Conservation (phyloP, 352 stramenopile genomes). For the Globisporangium nagaii region DNA sequence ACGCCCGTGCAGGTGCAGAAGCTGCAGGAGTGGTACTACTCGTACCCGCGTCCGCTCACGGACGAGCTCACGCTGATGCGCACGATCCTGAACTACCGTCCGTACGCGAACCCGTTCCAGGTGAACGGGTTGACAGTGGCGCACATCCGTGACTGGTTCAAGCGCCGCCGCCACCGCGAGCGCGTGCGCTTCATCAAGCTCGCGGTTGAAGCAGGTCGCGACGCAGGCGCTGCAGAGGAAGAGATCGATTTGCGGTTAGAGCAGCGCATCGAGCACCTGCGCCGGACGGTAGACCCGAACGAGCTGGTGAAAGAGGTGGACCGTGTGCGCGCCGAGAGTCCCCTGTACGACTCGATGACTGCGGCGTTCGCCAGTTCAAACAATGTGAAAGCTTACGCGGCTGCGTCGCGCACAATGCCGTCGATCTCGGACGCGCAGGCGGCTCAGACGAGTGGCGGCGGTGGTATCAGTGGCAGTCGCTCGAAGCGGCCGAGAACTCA, state of each 20-base stretch:
- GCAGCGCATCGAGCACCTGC: conserved; percentile 68
- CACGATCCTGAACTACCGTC: conserved; percentile 78
- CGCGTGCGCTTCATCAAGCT: conserved; percentile 74
- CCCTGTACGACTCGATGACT: conserved; percentile 60
- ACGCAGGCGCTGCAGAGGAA: conserved; percentile 58
- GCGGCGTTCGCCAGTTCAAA: conserved; percentile 52
- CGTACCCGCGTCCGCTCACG: conserved; percentile 65
- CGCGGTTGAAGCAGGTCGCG: conserved; percentile 54
- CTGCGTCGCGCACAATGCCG: conserved; percentile 45
- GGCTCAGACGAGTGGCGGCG: background rate
- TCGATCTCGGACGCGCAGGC: conserved; percentile 34
- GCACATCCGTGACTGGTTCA: conserved; percentile 84
- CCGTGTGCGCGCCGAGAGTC: conserved; percentile 55
- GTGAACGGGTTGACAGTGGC: conserved; percentile 51
- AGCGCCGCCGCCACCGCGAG: conserved; percentile 74
- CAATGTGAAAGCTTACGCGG: conserved; percentile 53
- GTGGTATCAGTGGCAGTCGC: conserved; percentile 9
- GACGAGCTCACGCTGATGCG: conserved; percentile 83
- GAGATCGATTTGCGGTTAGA: conserved; percentile 77
- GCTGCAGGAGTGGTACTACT: conserved; percentile 82
- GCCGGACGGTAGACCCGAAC: conserved; percentile 61
- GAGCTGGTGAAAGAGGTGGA: conserved; percentile 80
- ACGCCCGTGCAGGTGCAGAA: conserved; percentile 71
- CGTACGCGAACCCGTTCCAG: conserved; percentile 66
- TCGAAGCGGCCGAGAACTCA: conserved; percentile 57